A percentile compares a stretch with the other conserved stretches of the same genome.
Conservation (phyloP, 1,139 yeast genomes). For the Taphrina flavorubra region DNA sequence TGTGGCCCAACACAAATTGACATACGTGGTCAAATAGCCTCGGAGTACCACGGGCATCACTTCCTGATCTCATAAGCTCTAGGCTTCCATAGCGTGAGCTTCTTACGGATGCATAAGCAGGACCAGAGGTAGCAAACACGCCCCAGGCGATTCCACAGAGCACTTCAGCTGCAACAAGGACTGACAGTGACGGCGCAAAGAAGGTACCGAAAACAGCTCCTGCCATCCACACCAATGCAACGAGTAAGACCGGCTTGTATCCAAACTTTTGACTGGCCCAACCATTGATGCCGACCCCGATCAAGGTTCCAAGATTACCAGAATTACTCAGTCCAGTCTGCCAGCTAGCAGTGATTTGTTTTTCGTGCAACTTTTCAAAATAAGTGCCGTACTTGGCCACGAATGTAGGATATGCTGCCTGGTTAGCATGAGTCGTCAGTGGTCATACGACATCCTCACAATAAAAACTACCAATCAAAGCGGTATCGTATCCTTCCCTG, state of each 20-base stretch:
- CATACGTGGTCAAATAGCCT: constrained; percentile 56
- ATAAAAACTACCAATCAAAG: constrained; percentile 55
- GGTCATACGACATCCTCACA: constrained; percentile 47
- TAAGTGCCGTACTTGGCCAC: constrained; percentile 51
- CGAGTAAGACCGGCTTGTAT: constrained; percentile 54
- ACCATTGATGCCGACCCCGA: constrained; percentile 56
- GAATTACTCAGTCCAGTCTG: constrained; percentile 56
- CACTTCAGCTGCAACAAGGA: constrained; percentile 57
- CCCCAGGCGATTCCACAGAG: constrained; percentile 54
- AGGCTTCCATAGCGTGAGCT: constrained; percentile 54
- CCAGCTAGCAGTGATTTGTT: constrained; percentile 56
- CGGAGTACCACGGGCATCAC: constrained; percentile 55
- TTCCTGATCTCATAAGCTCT: constrained; percentile 55
- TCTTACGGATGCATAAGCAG: constrained; percentile 7
- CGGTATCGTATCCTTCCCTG: constrained; percentile 55
- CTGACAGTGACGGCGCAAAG: constrained; percentile 54
- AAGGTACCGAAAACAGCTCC: constrained; percentile 56
- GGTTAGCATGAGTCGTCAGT: neutral
- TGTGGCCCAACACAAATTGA: constrained; percentile 57
- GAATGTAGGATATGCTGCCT: constrained; percentile 53
- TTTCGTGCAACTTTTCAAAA: constrained; percentile 43
- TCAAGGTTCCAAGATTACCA: constrained; percentile 53
- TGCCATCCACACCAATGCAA: constrained; percentile 50
- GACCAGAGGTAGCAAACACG: constrained; percentile 16
- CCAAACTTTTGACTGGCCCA: constrained; percentile 55